Conservation (phyloP, 2,329 filamentous ascomycete genomes). For the Fusarium kyushuense region DNA sequence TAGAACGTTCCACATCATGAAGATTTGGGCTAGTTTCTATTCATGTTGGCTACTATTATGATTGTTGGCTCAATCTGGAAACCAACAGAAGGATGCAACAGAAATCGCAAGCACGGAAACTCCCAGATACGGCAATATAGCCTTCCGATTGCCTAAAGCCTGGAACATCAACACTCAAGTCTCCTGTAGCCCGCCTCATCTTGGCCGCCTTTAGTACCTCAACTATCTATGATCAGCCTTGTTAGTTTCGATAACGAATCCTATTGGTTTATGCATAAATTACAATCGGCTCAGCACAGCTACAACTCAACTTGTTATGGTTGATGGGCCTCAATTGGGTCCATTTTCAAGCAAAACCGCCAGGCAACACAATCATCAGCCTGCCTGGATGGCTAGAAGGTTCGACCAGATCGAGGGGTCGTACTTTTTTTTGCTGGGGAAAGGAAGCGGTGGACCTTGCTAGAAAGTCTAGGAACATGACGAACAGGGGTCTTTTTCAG, state of each 20-base stretch:
- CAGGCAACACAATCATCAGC: slow-evolving; percentile 11
- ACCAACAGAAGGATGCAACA: not conserved
- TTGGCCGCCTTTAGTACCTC: slow-evolving; percentile 2
- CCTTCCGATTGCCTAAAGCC: not conserved
- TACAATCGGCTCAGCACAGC: slow-evolving; percentile 8
- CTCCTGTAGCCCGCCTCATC: slow-evolving; percentile 13
- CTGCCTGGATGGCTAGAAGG: slow-evolving; percentile 41
- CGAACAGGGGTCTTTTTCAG: slow-evolving; percentile 41
- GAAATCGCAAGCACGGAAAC: not conserved
- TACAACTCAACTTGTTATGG: not conserved
- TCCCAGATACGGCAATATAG: not conserved
- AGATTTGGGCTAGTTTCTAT: not conserved
- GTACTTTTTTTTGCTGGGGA: slow-evolving; percentile 15
- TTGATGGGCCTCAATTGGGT: slow-evolving; percentile 24
- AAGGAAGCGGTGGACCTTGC: slow-evolving; percentile 38
- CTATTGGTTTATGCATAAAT: slow-evolving; percentile 16
- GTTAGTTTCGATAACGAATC: slow-evolving; percentile 3
- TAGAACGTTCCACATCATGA: not conserved
- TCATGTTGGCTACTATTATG: not conserved
- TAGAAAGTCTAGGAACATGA: slow-evolving; percentile 38
- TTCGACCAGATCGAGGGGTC: slow-evolving; percentile 39
- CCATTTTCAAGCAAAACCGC: not conserved
- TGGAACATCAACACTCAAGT: not conserved
- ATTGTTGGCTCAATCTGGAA: not conserved
- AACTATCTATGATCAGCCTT: slow-evolving; percentile 28